phyloP scores from a whole-genome alignment of 176 grass and related monocot genomes.

The Guadua angustifolia region DNA sequence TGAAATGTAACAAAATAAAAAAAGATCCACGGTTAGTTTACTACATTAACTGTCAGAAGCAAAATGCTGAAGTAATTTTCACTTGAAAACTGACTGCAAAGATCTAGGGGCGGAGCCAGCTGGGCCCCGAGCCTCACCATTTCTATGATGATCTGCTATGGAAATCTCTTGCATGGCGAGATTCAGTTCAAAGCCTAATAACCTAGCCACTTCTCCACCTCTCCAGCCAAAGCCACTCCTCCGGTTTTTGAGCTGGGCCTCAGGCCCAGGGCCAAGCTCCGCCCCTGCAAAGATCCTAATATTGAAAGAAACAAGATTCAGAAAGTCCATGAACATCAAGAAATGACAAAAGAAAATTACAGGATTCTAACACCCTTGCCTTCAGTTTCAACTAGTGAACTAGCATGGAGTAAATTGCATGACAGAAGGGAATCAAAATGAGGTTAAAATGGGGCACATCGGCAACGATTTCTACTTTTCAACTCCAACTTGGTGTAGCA shows the following conservation, averaged over 20 bases:
- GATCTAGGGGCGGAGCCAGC: too few species aligned
- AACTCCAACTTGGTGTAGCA: not conserved
- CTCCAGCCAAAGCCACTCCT: too few species aligned
- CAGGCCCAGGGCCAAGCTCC: too few species aligned
- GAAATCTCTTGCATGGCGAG: too few species aligned
- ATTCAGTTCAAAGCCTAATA: too few species aligned
- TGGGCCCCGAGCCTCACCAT: too few species aligned
- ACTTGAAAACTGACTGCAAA: not conserved
- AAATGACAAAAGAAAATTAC: not conserved
- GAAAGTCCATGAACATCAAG: not conserved
- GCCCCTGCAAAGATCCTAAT: not conserved
- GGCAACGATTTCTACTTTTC: not conserved
- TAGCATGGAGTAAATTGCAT: not conserved
- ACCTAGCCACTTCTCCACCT: too few species aligned
- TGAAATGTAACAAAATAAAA: not conserved
- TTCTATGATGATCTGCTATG: too few species aligned
- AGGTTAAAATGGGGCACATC: not conserved
- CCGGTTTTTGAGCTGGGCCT: too few species aligned
- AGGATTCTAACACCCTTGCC: not conserved
- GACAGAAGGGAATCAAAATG: not conserved
- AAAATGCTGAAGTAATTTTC: not conserved
- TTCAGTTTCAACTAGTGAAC: slow-evolving; percentile 9
- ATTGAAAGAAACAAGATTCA: not conserved
- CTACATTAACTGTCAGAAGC: not conserved
- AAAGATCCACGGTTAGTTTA: not conserved